These are phyloP conservation scores for Pyrenopolyporus hunteri DNA, from an alignment of 495 filamentous ascomycete genomes.

Conservation along the genomic window DNA sequence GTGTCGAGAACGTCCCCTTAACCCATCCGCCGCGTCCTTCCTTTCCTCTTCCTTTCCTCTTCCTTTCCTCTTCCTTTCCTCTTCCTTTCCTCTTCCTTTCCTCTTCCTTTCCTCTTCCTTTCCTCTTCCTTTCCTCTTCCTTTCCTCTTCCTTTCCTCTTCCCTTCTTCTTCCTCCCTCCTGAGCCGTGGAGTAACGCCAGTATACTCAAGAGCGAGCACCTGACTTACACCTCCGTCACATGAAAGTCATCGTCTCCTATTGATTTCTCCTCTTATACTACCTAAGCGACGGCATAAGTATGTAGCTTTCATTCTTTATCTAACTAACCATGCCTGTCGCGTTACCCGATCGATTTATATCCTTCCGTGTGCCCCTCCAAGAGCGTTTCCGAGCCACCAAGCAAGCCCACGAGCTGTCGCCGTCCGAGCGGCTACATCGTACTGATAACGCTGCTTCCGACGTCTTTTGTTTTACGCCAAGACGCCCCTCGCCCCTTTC, in stretches of 20 bases:
- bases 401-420: constrained; percentile 64
- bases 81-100: background rate
- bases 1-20: too few relatives aligned
- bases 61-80: constrained; percentile 4
- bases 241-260: background rate
- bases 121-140: background rate
- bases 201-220: background rate
- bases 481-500: constrained; percentile 47
- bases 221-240: background rate
- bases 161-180: background rate
- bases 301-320: constrained; percentile 39
- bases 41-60: too few relatives aligned
- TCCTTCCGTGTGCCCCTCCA: constrained; percentile 55
- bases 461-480: constrained; percentile 67
- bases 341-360: constrained; percentile 72
- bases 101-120: background rate
- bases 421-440: constrained; percentile 66
- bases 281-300: constrained; percentile 35
- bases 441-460: constrained; percentile 59
- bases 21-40: too few relatives aligned
- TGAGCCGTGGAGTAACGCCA: background rate
- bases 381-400: constrained; percentile 69
- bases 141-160: background rate
- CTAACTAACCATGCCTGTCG: constrained; percentile 41
- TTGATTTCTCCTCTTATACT: constrained; percentile 17